Base-by-base conservation (phyloP, 257 asterid genomes). In the Przewalskia tangutica region DNA sequence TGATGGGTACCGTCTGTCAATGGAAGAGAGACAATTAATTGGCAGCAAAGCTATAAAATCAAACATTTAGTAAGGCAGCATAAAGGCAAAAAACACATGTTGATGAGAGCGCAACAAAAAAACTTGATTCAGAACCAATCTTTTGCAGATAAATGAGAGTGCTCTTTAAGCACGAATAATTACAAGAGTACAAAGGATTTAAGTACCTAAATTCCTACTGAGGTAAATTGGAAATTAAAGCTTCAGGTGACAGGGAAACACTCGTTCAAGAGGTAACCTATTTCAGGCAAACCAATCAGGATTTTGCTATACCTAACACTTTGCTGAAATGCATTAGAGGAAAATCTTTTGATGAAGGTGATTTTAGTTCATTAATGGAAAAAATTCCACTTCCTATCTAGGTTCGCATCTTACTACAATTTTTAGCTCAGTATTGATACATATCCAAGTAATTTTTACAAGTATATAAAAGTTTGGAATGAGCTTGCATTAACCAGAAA, bases 1-100 rank as follows among this genome's bases (percentile, higher is more conserved):
- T 82, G 83, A 78, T 79, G 62, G 11, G 62, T 40, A n/a, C 85
- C 89, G 59, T 88, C 95, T 89, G 91, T 83, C 81, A 83, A 81
- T 79, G 79, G 73, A 80, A 82, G 80, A 81, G 32, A 14, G 1
- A 38, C 51, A 70, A 27, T 27, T 34, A 16, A 58, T 66, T 73
- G 12, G 82, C 16, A 81, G 44, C 68, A 42, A 34, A 44, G 36
- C 13, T n/a, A 77, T 18, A 16, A 83, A 12, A 42, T 75, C 80
- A 75, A 75, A 75, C 80, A 50, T 53, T 27, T 73, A 23, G 44
- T 8, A 27, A 27, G 62, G 46, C 27, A 27, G 62, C 79, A 48
- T 4, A 48, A 42, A 23, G 60, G 44, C 23, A 23, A 73, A 48
- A 73, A 73, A 73, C 23, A 46, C 78, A 71, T 16, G 8, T 13